phyloP scores from a whole-genome alignment of 352 stramenopile species.

The Peronospora farinosa region DNA sequence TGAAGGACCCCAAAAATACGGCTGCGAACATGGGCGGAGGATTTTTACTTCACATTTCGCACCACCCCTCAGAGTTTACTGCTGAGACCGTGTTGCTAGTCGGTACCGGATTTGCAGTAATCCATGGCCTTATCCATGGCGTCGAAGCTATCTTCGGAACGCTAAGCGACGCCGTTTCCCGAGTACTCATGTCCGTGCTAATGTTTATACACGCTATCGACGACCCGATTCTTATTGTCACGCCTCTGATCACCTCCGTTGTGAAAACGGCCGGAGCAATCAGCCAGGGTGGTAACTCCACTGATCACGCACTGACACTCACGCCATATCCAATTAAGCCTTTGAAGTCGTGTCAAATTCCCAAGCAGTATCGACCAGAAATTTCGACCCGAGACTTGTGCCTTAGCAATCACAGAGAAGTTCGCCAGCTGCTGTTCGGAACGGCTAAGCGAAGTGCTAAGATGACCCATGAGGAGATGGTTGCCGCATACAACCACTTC shows the following conservation, averaged over 20 bases:
- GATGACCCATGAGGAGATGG: constrained; percentile 12
- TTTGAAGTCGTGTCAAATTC: constrained; percentile 11
- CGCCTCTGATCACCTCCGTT: constrained; percentile 21
- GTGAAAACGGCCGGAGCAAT: constrained; percentile 12
- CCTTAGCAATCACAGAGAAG: constrained; percentile 7
- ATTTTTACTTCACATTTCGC: constrained; percentile 21
- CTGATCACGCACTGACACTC: not conserved
- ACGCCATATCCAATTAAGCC: constrained; percentile 10
- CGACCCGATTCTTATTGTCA: constrained; percentile 27
- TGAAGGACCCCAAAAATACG: constrained; percentile 23
- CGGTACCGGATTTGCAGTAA: constrained; percentile 14
- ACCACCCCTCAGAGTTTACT: constrained; percentile 25
- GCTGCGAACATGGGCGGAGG: constrained; percentile 21
- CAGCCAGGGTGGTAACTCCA: not conserved
- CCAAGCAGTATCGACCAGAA: constrained; percentile 8
- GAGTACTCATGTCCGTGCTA: constrained; percentile 16
- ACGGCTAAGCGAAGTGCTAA: constrained; percentile 11
- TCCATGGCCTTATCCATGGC: constrained; percentile 16
- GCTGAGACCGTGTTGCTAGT: constrained; percentile 22
- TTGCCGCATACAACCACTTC: constrained; percentile 23
- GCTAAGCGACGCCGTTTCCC: constrained; percentile 20
- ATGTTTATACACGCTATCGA: constrained; percentile 28
- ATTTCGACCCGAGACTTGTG: constrained; percentile 24
- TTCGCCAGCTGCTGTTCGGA: constrained; percentile 22
- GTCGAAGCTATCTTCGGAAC: constrained; percentile 17